Percentiles rank a stretch among this genome's conserved stretches.
phyloP scores from a whole-genome alignment of 352 stramenopile species.

The Pythium folliculosum region DNA sequence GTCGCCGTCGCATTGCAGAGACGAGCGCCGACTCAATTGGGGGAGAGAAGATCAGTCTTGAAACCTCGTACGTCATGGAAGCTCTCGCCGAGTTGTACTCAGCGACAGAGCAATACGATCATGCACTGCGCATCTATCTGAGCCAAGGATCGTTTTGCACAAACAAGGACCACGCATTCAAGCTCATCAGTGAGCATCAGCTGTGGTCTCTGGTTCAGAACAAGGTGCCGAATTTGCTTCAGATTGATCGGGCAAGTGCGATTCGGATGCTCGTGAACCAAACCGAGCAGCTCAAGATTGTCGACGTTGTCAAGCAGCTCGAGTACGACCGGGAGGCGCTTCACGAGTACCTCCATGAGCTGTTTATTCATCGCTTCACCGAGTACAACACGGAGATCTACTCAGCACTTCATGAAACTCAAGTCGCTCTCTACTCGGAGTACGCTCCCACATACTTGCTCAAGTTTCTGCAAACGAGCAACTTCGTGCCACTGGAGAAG shows the following conservation, averaged over 20 bases:
- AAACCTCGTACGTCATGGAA: conserved; percentile 85
- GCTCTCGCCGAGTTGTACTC: conserved; percentile 81
- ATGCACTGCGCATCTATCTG: conserved; percentile 83
- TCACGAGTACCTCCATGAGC: conserved; percentile 77
- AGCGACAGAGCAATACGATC: conserved; percentile 77
- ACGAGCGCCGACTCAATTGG: conserved; percentile 31
- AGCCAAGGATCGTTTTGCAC: conserved; percentile 83
- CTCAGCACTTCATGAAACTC: conserved; percentile 65
- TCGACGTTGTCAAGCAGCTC: conserved; percentile 76
- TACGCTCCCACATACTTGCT: conserved; percentile 66
- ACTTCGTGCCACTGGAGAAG: conserved; percentile 84
- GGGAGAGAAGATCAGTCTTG: conserved; percentile 59
- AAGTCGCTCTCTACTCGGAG: conserved; percentile 76
- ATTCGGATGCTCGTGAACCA: conserved; percentile 83
- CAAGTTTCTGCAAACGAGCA: conserved; percentile 79
- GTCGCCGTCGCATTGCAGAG: conserved; percentile 71
- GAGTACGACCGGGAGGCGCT: conserved; percentile 65
- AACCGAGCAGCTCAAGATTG: conserved; percentile 78
- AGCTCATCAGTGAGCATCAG: conserved; percentile 83
- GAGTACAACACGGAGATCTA: conserved; percentile 85
- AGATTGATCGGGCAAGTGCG: conserved; percentile 68
- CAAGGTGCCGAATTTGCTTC: conserved; percentile 78
- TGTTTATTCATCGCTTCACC: conserved; percentile 64
- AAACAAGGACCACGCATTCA: conserved; percentile 86
- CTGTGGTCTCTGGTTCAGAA: conserved; percentile 77